Base-by-base conservation (phyloP, 108 stramenopile species). In the Nitzschia sp. region DNA sequence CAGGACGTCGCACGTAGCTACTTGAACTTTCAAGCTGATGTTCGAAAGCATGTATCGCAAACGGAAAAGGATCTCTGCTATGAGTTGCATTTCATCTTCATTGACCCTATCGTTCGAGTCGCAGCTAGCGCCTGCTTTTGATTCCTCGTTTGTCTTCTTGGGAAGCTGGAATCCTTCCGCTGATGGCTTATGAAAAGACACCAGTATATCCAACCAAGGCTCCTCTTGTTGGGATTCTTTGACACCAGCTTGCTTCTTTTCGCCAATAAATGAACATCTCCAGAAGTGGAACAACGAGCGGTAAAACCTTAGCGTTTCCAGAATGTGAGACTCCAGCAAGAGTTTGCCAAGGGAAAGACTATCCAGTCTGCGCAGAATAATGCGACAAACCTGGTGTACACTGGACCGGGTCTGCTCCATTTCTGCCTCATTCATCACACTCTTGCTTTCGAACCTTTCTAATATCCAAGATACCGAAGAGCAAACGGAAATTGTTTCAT, bases 1-100 rank as follows among this genome's bases (percentile, higher is more conserved):
- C 39, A 76, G 8, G n/a, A 41, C 60, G 15, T 69, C 39, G 56
- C 75, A 76, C 2, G 63, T n/a, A 6, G 60, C 41, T 11, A 76
- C 53, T 57, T 67, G 62, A 17, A 61, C 53, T 29, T 15, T n/a
- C 54, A 76, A 21, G 9, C 52, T 76, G 12, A 38, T 0, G 48
- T 69, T 63, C 0, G 75, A 76, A 9, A 76, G 51, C 22, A 75
- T 40, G 52, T 68, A 75, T 39, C 66, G 62, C 20, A 20, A 40
- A 22, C 59, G 20, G 8, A 43, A 58, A 34, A 68, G 41, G 0
- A 75, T 15, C 57, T 75, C 65, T 38, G 59, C 41, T 20, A 51
- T 53, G 12, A 75, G 52, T 8, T 66, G 22, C 0, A 75, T 34
- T 21, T 54, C 67, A 8, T 8, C 63, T 39, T 25, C 24, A 22